A percentile compares a stretch with the other conserved stretches of the same genome.
These are phyloP conservation scores for Wickerhamiella brachini DNA, from an alignment of 805 yeast species.

Conservation along the genomic window DNA sequence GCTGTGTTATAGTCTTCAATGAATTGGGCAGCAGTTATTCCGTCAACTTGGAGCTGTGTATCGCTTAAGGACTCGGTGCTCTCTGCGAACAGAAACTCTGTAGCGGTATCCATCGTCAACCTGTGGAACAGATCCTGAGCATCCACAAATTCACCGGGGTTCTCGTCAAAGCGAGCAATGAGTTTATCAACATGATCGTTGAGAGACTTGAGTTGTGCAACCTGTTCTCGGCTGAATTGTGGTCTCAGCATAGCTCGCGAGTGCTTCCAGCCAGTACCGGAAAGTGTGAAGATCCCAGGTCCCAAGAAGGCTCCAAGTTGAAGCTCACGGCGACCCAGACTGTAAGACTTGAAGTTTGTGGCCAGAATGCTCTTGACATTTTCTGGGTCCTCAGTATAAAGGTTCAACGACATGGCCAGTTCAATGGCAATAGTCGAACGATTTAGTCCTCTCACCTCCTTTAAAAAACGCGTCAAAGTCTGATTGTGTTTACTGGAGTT, in stretches of 20 bases:
- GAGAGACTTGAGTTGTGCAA: conserved; percentile 18
- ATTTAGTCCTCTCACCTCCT: too few relatives aligned
- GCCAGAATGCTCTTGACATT: conserved; percentile 21
- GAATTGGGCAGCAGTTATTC: conserved; percentile 17
- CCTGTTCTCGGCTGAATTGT: conserved; percentile 24
- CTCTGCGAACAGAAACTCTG: conserved; percentile 20
- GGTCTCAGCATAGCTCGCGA: conserved; percentile 27
- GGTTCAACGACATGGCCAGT: conserved; percentile 6
- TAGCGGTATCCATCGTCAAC: conserved; percentile 21
- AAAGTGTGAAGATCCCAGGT: conserved; percentile 25
- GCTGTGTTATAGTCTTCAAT: conserved; percentile 11
- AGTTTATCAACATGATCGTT: conserved; percentile 19
- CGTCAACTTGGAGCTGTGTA: conserved; percentile 7
- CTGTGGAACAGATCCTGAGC: conserved; percentile 13
- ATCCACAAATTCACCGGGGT: conserved; percentile 12
- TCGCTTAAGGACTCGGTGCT: conserved; percentile 10
- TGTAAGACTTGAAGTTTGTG: conserved; percentile 22
- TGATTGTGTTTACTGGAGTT: neutral
- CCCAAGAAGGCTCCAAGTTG: conserved; percentile 22
- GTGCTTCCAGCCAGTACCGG: conserved; percentile 26
- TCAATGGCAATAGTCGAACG: neutral
- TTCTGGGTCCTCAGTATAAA: conserved; percentile 19
- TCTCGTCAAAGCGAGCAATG: conserved; percentile 4
- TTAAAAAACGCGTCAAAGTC: neutral
- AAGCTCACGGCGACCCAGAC: conserved; percentile 19